These are phyloP conservation scores for Mucor sp. DNA, from an alignment of 371 early-diverging fungal genomes.

Conservation along the genomic window DNA sequence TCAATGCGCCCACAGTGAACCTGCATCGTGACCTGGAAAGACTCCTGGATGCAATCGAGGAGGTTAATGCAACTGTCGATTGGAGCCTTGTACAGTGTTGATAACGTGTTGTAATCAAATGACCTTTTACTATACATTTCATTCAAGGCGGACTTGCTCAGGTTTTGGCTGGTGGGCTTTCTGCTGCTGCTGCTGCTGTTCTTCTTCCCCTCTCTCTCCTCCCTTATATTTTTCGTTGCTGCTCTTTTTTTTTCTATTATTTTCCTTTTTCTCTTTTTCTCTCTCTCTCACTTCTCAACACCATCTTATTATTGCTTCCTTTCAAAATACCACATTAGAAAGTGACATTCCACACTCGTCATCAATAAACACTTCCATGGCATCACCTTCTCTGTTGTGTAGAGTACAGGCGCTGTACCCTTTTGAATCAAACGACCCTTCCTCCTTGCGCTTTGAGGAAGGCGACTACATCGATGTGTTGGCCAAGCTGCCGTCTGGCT, in stretches of 20 bases:
- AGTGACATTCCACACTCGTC: background rate
- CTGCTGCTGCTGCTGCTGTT: background rate
- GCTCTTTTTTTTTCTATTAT: background rate
- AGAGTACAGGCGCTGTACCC: conserved; percentile 74
- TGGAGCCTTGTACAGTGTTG: conserved; percentile 20
- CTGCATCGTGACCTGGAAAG: conserved; percentile 50
- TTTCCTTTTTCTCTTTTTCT: background rate
- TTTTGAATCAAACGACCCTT: conserved; percentile 74
- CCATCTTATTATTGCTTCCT: background rate
- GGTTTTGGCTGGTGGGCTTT: too few species aligned
- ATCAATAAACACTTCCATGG: conserved; percentile 3
- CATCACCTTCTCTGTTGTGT: conserved; percentile 29
- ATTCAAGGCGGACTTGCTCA: background rate
- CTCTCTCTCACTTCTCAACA: conserved; percentile 5
- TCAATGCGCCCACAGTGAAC: conserved; percentile 69
- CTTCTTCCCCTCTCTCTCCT: background rate
- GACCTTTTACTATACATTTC: background rate
- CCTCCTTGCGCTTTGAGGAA: conserved; percentile 65
- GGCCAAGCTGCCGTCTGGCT: conserved; percentile 81
- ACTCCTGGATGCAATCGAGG: conserved; percentile 63
- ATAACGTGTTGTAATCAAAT: background rate
- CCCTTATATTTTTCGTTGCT: background rate
- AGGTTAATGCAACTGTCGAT: conserved; percentile 24
- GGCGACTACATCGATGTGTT: conserved; percentile 87
- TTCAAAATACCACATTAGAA: background rate